Conservation (phyloP, 2,329 filamentous ascomycete species). For the Xylariaceae sp. region DNA sequence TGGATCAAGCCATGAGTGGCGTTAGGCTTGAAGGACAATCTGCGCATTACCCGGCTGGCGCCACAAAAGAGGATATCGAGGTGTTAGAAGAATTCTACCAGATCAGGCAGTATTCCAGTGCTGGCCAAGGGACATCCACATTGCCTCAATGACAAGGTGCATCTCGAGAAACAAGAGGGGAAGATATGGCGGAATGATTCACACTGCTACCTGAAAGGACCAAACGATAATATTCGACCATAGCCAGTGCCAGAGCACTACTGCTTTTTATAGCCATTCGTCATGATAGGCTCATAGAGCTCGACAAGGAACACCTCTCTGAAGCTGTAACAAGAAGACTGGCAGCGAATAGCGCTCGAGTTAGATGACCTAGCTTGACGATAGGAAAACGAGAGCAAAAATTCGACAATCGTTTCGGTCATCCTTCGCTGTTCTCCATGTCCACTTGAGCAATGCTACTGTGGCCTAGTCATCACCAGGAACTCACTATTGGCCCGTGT, state of each 20-base stretch:
- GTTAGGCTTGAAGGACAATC: slow-evolving; percentile 24
- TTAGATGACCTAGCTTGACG: slow-evolving; percentile 68
- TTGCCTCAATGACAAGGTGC: slow-evolving; percentile 24
- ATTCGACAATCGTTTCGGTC: slow-evolving; percentile 39
- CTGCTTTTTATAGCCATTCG: slow-evolving; percentile 44
- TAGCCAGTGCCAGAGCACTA: slow-evolving; percentile 33
- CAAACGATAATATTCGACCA: slow-evolving; percentile 31
- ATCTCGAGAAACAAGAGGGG: slow-evolving; percentile 25
- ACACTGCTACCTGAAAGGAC: slow-evolving; percentile 28
- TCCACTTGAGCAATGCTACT: slow-evolving; percentile 37
- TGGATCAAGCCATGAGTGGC: slow-evolving; percentile 17
- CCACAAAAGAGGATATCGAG: slow-evolving; percentile 21
- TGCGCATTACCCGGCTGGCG: slow-evolving; percentile 25
- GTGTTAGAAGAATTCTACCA: slow-evolving; percentile 22
- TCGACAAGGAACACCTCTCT: slow-evolving; percentile 37
- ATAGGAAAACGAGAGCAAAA: slow-evolving; percentile 56
- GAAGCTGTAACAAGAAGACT: slow-evolving; percentile 49
- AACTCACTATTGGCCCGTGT: slow-evolving; percentile 23
- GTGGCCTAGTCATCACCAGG: slow-evolving; percentile 24
- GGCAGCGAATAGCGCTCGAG: slow-evolving; percentile 56
- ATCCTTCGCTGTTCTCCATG: slow-evolving; percentile 39
- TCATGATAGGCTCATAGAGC: slow-evolving; percentile 43
- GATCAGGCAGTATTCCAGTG: slow-evolving; percentile 26
- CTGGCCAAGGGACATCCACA: slow-evolving; percentile 25
- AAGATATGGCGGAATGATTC: slow-evolving; percentile 23